phyloP scores from a whole-genome alignment of 148 eudicot genomes.

The Agrostemma githago region DNA sequence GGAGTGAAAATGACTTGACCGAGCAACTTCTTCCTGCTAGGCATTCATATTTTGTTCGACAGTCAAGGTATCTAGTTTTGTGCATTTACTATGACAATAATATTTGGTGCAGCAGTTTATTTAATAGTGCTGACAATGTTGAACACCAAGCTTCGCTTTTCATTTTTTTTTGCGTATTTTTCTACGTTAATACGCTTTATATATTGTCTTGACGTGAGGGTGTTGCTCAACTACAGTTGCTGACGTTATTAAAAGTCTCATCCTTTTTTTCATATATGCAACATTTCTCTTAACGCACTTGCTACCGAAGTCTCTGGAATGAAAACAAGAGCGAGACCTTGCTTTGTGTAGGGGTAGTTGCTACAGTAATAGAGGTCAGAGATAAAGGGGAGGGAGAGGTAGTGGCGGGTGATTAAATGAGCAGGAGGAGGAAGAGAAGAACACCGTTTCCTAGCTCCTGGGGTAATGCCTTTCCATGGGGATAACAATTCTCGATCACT shows the following conservation, averaged over 20 bases:
- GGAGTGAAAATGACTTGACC: conserved; percentile 74
- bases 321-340: neutral
- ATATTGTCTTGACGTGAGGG: neutral
- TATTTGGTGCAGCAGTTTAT: conserved; percentile 1
- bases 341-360: neutral
- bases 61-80: conserved; percentile 50
- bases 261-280: neutral
- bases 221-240: neutral
- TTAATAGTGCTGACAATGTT: neutral
- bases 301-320: neutral
- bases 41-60: conserved; percentile 72
- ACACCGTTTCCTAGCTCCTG: too few species aligned
- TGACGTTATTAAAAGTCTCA: neutral
- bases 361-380: neutral
- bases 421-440: too few species aligned
- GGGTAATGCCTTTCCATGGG: too few species aligned
- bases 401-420: too few species aligned
- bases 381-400: neutral
- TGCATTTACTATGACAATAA: neutral
- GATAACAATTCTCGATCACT: too few species aligned
- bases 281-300: neutral
- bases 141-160: neutral
- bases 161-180: neutral
- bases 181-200: neutral
- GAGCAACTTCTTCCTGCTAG: conserved; percentile 93